A percentile compares a stretch with the other conserved stretches of the same genome.
Conservation (phyloP, 2,329 filamentous ascomycete species). For the Penicillium sumatraense region DNA sequence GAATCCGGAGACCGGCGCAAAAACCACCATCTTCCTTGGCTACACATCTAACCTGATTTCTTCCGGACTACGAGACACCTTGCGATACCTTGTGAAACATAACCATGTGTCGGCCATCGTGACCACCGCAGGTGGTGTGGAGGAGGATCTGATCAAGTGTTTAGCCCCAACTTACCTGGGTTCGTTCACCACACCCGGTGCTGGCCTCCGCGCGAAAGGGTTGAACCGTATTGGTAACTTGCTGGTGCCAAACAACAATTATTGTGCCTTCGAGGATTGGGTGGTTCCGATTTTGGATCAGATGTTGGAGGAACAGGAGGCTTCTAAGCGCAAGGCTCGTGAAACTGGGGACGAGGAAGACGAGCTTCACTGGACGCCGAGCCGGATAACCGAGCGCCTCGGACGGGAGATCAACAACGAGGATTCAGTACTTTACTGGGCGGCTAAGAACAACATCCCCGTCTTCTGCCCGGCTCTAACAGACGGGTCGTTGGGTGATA, state of each 20-base stretch:
- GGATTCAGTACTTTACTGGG: constrained; percentile 94
- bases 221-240: constrained; percentile 97
- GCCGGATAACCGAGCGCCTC: constrained; percentile 84
- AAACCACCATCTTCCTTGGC: constrained; percentile 93
- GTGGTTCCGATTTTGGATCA: constrained; percentile 90
- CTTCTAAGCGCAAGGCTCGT: constrained; percentile 63
- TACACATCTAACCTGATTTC: constrained; percentile 99
- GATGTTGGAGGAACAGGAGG: constrained; percentile 93
- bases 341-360: constrained; percentile 57
- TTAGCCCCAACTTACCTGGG: constrained; percentile 92
- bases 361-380: constrained; percentile 88
- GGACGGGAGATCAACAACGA: constrained; percentile 95
- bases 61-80: constrained; percentile 85
- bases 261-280: constrained; percentile 98
- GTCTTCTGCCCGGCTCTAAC: constrained; percentile 97
- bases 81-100: constrained; percentile 92
- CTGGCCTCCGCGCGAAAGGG: constrained; percentile 78
- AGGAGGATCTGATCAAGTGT: constrained; percentile 99
- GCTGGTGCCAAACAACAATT: constrained; percentile 94
- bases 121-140: constrained; percentile 91
- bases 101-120: constrained; percentile 91
- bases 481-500: constrained; percentile 92
- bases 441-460: constrained; percentile 93
- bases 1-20: constrained; percentile 76
- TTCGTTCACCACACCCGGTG: constrained; percentile 77